phyloP scores from a whole-genome alignment of 2,329 filamentous ascomycete species.

The Metarhizium guizhouense region DNA sequence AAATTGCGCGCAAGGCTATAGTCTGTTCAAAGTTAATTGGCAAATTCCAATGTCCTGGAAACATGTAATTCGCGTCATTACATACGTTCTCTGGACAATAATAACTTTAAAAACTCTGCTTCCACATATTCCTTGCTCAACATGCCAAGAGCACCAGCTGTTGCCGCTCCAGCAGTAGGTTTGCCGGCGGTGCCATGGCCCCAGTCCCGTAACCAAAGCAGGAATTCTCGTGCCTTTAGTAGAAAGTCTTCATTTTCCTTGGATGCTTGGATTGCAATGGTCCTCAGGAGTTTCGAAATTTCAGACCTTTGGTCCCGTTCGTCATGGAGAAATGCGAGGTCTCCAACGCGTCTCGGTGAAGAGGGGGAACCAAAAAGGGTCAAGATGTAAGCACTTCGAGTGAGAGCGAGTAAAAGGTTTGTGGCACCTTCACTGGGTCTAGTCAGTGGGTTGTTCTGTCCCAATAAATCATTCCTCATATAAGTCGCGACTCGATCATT shows the following conservation, averaged over 20 bases:
- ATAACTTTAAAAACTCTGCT: constrained; percentile 58
- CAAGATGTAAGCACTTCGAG: constrained; percentile 51
- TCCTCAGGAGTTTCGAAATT: constrained; percentile 49
- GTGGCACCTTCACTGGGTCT: constrained; percentile 46
- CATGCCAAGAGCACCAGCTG: constrained; percentile 54
- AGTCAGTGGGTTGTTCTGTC: constrained; percentile 56
- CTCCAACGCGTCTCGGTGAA: constrained; percentile 45
- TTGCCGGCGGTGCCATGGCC: constrained; percentile 33
- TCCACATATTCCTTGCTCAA: constrained; percentile 56
- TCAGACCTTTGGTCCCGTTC: constrained; percentile 55
- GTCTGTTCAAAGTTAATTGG: constrained; percentile 27
- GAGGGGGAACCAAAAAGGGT: constrained; percentile 40
- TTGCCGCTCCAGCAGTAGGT: constrained; percentile 26
- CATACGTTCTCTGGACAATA: constrained; percentile 54
- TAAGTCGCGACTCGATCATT: constrained; percentile 18
- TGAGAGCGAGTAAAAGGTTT: constrained; percentile 52
- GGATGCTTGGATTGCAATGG: constrained; percentile 36
- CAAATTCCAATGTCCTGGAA: background rate
- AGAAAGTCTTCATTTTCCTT: constrained; percentile 57
- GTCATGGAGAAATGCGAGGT: constrained; percentile 55
- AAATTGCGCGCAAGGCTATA: constrained; percentile 56
- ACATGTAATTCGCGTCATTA: constrained; percentile 3
- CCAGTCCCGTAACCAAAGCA: constrained; percentile 70
- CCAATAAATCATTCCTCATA: constrained; percentile 39
- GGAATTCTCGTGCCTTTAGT: constrained; percentile 50